Evolutionary conservation across 331 rosid species (phyloP).

Genomic region (Acacia pycnantha): DNA sequence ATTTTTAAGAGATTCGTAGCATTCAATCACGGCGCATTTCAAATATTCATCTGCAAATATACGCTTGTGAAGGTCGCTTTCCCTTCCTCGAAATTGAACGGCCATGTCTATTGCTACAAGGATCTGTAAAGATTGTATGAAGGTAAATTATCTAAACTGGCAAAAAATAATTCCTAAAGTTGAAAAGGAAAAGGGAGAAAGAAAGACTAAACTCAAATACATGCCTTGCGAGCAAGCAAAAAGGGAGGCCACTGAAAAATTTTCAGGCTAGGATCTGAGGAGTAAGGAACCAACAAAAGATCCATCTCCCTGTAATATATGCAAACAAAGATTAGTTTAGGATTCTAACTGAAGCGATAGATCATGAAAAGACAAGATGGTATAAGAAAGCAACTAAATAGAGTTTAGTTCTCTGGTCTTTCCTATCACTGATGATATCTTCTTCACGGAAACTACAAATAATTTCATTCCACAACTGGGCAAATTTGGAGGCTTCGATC

Average conservation of each 20-base stretch:
- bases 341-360: constrained; percentile 11
- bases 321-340: constrained; percentile 30
- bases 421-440: constrained; percentile 89
- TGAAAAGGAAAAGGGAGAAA: background rate
- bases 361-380: constrained; percentile 4
- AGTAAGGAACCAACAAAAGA: constrained; percentile 89
- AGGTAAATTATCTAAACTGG: constrained; percentile 38
- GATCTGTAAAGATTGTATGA: constrained; percentile 56
- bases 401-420: constrained; percentile 40
- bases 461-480: constrained; percentile 97
- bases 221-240: constrained; percentile 95
- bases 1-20: constrained; percentile 88
- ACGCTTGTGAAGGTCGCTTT: constrained; percentile 96
- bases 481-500: constrained; percentile 96
- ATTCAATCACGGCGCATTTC: constrained; percentile 97
- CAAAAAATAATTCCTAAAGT: background rate
- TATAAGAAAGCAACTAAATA: constrained; percentile 22
- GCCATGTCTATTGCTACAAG: constrained; percentile 97
- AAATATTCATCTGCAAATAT: constrained; percentile 93
- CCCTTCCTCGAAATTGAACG: constrained; percentile 79
- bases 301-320: constrained; percentile 90
- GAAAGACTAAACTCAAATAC: constrained; percentile 24
- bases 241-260: constrained; percentile 99
- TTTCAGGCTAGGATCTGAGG: constrained; percentile 79
- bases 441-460: constrained; percentile 98